A percentile compares a stretch with the other conserved stretches of the same genome.
These are phyloP conservation scores for Styphnolobium japonicum DNA, from an alignment of 306 rosid genomes.

Conservation along the genomic window DNA sequence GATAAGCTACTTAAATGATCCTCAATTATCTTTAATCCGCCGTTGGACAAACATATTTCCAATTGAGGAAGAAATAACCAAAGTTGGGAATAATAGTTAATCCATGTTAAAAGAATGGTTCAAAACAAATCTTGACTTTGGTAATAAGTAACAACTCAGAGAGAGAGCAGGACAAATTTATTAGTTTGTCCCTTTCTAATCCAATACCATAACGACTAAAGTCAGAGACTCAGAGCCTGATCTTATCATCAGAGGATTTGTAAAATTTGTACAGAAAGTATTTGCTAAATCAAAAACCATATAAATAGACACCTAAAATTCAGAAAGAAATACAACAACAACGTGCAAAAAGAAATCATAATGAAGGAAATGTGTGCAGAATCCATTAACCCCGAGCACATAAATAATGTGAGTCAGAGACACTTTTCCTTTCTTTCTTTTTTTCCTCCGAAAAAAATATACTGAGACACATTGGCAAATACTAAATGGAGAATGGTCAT, in stretches of 20 bases:
- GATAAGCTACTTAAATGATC: too few relatives aligned
- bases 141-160: not conserved
- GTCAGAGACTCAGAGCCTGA: not conserved
- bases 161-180: not conserved
- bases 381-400: conserved; percentile 5
- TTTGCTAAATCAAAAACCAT: not conserved
- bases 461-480: not conserved
- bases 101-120: not conserved
- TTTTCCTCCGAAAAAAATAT: not conserved
- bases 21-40: too few relatives aligned
- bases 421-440: not conserved
- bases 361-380: conserved; percentile 1
- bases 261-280: not conserved
- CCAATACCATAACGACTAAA: not conserved
- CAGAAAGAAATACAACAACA: not conserved
- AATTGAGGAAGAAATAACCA: not conserved
- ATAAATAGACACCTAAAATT: not conserved
- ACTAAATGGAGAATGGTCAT: not conserved
- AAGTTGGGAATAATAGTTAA: not conserved
- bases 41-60: not conserved
- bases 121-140: not conserved
- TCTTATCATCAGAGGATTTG: not conserved
- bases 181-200: not conserved
- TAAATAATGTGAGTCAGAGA: not conserved
- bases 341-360: not conserved